These are phyloP conservation scores for Nelumbo lutea DNA, from an alignment of 164 flowering plant genomes.

Conservation along the genomic window DNA sequence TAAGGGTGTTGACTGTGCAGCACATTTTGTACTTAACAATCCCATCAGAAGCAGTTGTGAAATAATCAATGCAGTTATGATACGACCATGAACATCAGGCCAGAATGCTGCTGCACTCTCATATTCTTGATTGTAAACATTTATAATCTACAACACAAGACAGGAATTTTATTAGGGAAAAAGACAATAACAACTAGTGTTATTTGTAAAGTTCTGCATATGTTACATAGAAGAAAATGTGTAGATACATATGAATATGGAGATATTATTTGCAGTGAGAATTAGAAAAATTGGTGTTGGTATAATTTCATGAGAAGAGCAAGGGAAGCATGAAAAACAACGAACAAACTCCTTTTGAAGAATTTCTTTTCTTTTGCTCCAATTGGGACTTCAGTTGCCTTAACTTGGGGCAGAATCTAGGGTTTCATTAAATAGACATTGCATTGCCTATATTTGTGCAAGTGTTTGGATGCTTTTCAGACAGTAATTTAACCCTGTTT, in stretches of 20 bases:
- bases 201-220: not conserved
- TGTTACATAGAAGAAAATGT: no score
- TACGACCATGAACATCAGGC: slow-evolving; percentile 82
- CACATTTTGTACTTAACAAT: slow-evolving; percentile 57
- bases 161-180: slow-evolving; percentile 10
- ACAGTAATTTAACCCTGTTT: no score
- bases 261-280: no score
- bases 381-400: no score
- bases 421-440: no score
- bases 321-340: not conserved
- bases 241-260: no score
- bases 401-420: no score
- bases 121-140: slow-evolving; percentile 81
- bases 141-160: slow-evolving; percentile 46
- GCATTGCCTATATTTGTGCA: no score
- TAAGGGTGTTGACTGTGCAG: slow-evolving; percentile 62
- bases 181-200: not conserved
- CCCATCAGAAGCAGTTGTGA: slow-evolving; percentile 74
- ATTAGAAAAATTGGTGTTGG: no score
- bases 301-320: not conserved
- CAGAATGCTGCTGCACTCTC: slow-evolving; percentile 87
- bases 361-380: no score
- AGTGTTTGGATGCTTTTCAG: no score
- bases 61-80: slow-evolving; percentile 50
- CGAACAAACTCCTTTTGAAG: not conserved